Evolutionary conservation across 176 grass and related monocot genomes (phyloP).

Genomic region (Chloris gayana): DNA sequence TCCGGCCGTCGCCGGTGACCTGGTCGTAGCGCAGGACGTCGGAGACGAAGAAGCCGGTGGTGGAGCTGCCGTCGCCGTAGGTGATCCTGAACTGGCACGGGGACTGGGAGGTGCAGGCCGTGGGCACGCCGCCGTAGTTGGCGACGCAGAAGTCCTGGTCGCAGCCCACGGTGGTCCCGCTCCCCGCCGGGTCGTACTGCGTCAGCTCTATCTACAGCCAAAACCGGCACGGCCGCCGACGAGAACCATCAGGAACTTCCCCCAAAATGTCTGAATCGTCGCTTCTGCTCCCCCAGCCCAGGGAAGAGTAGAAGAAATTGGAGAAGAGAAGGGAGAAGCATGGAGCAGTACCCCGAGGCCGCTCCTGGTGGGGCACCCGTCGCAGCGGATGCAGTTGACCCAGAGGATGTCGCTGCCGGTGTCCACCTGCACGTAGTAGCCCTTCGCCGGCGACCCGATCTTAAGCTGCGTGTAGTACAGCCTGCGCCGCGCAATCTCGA

Average conservation of each 20-base stretch:
- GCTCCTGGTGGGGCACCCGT: conserved; percentile 74
- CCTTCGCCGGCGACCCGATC: conserved; percentile 76
- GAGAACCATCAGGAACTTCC: background rate
- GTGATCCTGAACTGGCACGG: conserved; percentile 71
- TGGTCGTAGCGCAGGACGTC: conserved; percentile 75
- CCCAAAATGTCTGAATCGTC: background rate
- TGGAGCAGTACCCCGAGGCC: conserved; percentile 63
- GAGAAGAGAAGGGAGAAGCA: background rate
- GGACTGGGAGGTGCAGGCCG: conserved; percentile 30
- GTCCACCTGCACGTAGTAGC: conserved; percentile 96
- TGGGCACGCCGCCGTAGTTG: conserved; percentile 29
- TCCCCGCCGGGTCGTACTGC: conserved; percentile 78
- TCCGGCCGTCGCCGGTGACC: conserved; percentile 69
- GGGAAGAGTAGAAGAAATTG: background rate
- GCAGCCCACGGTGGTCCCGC: conserved; percentile 56
- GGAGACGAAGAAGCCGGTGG: conserved; percentile 66
- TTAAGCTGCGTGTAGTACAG: conserved; percentile 81
- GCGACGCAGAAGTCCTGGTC: conserved; percentile 65
- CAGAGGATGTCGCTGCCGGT: conserved; percentile 94
- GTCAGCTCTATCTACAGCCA: conserved; percentile 76
- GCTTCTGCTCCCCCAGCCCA: background rate
- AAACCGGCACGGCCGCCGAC: background rate
- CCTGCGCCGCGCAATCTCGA: conserved; percentile 35
- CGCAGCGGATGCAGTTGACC: conserved; percentile 95
- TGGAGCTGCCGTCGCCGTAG: conserved; percentile 93